Conservation (phyloP, 768 basidiomycete genomes). For the Mycena rosella region DNA sequence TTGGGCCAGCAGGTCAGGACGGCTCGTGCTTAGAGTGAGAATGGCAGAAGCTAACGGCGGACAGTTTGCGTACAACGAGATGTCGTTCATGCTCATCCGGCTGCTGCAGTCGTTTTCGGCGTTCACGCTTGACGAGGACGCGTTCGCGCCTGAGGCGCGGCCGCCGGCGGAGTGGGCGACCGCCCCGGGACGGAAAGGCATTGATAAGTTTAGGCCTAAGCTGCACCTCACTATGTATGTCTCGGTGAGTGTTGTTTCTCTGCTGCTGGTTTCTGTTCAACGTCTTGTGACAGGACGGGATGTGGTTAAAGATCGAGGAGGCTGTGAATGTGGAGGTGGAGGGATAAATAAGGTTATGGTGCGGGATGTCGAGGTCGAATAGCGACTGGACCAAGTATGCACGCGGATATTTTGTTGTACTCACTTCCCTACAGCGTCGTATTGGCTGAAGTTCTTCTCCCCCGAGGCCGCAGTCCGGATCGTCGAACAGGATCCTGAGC, state of each 20-base stretch:
- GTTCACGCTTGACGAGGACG: constrained; percentile 50
- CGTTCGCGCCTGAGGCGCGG: constrained; percentile 44
- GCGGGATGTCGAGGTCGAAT: no score
- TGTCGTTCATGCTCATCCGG: constrained; percentile 45
- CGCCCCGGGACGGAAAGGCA: constrained; percentile 43
- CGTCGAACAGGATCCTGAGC: no score
- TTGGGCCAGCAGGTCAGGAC: constrained; percentile 24
- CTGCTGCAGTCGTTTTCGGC: constrained; percentile 56
- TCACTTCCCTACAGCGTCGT: no score
- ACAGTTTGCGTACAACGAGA: constrained; percentile 38
- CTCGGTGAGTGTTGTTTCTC: constrained; percentile 2
- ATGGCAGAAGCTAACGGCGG: neutral
- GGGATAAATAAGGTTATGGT: no score
- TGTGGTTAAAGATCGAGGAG: constrained; percentile 30
- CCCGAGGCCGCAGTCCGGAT: no score
- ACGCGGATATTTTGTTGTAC: no score
- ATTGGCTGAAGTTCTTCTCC: no score
- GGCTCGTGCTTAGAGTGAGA: no score
- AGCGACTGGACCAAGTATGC: no score
- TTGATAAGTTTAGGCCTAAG: constrained; percentile 44
- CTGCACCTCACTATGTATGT: constrained; percentile 55
- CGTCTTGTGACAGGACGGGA: constrained; percentile 29
- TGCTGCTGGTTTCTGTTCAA: neutral
- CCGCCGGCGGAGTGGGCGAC: constrained; percentile 53
- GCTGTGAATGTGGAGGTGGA: constrained; percentile 3